Evolutionary conservation across 1,284 basidiomycete species (phyloP).

Genomic region (Marasmius fiardii): DNA sequence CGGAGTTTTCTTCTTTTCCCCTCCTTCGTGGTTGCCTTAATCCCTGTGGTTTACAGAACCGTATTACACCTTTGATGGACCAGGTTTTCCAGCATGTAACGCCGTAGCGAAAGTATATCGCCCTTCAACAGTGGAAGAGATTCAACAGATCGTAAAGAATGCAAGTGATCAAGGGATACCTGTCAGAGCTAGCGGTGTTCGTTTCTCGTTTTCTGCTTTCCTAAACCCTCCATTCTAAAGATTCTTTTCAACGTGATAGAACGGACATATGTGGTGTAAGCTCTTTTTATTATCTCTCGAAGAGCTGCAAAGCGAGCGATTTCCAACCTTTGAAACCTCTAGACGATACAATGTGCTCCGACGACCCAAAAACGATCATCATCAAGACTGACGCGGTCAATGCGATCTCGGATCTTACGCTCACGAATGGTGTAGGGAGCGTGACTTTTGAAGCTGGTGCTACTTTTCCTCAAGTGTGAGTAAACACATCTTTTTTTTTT

Average conservation of each 20-base stretch:
- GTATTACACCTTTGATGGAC: conserved; percentile 32
- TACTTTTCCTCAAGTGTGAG: conserved; percentile 31
- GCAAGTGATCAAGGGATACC: conserved; percentile 25
- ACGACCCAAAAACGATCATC: conserved; percentile 30
- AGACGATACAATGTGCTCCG: conserved; percentile 35
- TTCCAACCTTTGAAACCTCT: background rate
- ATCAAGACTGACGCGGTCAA: conserved; percentile 32
- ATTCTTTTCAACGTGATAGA: conserved; percentile 18
- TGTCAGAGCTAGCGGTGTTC: conserved; percentile 30
- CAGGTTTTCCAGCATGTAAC: conserved; percentile 30
- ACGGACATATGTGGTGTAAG: conserved; percentile 36
- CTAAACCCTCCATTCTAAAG: background rate
- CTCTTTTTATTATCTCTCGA: background rate
- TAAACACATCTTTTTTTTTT: background rate
- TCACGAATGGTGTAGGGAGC: conserved; percentile 23
- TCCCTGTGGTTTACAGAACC: background rate
- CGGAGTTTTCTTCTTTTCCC: background rate
- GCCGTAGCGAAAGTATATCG: conserved; percentile 27
- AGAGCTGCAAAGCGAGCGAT: background rate
- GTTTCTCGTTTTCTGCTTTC: conserved; percentile 12
- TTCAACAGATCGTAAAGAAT: conserved; percentile 27
- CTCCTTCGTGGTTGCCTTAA: background rate
- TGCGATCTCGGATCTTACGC: conserved; percentile 25
- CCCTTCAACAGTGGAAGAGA: conserved; percentile 29
- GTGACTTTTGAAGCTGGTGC: conserved; percentile 31